Percentiles rank a stretch among this genome's conserved stretches.
Evolutionary conservation across 805 yeast species (phyloP).

Genomic region (Starmerella vaccinii): DNA sequence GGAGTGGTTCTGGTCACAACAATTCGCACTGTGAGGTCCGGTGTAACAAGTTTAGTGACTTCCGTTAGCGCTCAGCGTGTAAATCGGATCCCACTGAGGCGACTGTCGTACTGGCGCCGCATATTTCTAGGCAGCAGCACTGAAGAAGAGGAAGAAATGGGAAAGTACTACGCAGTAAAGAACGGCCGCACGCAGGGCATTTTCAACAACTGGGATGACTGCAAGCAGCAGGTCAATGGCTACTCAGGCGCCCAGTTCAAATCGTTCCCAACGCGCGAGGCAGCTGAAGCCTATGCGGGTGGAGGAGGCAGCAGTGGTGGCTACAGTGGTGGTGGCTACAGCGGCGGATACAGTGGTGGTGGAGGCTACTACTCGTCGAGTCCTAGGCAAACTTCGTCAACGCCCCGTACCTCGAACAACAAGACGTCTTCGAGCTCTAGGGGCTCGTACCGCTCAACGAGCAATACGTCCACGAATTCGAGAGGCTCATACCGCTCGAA

Average conservation of each 20-base stretch:
- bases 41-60: not conserved
- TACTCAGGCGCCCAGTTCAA: constrained; percentile 48
- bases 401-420: too few species aligned
- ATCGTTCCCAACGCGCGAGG: constrained; percentile 40
- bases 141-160: too few species aligned
- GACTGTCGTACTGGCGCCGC: not conserved
- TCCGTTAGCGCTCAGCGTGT: not conserved
- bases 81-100: not conserved
- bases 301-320: not conserved
- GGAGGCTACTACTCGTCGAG: not conserved
- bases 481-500: not conserved
- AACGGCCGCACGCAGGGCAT: constrained; percentile 49
- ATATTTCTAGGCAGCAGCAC: not conserved
- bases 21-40: not conserved
- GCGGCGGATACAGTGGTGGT: not conserved
- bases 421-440: not conserved
- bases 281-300: constrained; percentile 39
- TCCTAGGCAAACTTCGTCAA: too few species aligned
- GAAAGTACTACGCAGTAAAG: constrained; percentile 44
- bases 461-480: not conserved
- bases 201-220: constrained; percentile 47
- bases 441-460: not conserved
- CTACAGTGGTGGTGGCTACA: not conserved
- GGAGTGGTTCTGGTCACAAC: not conserved
- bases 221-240: constrained; percentile 41